Percentiles rank a stretch among this genome's conserved stretches.
These are phyloP conservation scores for Kodamaea sp. DNA, from an alignment of 1,139 yeast genomes.

Conservation along the genomic window DNA sequence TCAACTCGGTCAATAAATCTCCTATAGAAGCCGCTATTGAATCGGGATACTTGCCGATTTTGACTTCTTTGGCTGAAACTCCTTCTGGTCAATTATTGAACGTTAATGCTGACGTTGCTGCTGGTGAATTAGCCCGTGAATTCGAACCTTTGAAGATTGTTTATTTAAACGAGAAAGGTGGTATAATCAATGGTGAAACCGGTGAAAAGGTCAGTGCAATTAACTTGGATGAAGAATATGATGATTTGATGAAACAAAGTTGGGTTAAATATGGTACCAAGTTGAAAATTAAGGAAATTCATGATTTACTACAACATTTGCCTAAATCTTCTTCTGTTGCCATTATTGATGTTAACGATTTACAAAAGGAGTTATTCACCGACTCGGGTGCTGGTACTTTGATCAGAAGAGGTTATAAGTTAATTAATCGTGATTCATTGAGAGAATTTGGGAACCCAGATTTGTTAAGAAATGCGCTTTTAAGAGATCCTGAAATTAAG, in stretches of 20 bases:
- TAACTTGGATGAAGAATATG: slow-evolving; percentile 94
- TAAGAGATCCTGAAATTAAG: slow-evolving; percentile 71
- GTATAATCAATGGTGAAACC: slow-evolving; percentile 87
- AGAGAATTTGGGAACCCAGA: slow-evolving; percentile 76
- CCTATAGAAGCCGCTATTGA: slow-evolving; percentile 93
- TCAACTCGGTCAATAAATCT: slow-evolving; percentile 79
- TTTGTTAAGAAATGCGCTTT: slow-evolving; percentile 68
- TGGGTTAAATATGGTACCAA: slow-evolving; percentile 99
- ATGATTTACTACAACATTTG: slow-evolving; percentile 85
- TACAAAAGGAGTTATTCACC: slow-evolving; percentile 95
- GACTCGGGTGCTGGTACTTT: slow-evolving; percentile 99
- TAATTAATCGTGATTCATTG: slow-evolving; percentile 65
- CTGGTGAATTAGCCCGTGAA: slow-evolving; percentile 95
- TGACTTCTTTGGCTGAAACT: slow-evolving; percentile 95
- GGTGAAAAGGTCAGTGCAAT: slow-evolving; percentile 87
- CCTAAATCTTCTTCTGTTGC: slow-evolving; percentile 98
- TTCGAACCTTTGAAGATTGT: slow-evolving; percentile 96
- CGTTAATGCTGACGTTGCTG: slow-evolving; percentile 98
- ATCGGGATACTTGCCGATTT: slow-evolving; percentile 94
- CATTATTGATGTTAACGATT: slow-evolving; percentile 87
- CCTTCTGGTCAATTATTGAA: slow-evolving; percentile 93
- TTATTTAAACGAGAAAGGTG: slow-evolving; percentile 95
- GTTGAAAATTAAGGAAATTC: slow-evolving; percentile 92
- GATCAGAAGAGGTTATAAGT: slow-evolving; percentile 94
- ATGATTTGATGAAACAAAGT: slow-evolving; percentile 80